A percentile compares a stretch with the other conserved stretches of the same genome.
Evolutionary conservation across 116 monocot genomes (phyloP).

Genomic region (Zostera marina): DNA sequence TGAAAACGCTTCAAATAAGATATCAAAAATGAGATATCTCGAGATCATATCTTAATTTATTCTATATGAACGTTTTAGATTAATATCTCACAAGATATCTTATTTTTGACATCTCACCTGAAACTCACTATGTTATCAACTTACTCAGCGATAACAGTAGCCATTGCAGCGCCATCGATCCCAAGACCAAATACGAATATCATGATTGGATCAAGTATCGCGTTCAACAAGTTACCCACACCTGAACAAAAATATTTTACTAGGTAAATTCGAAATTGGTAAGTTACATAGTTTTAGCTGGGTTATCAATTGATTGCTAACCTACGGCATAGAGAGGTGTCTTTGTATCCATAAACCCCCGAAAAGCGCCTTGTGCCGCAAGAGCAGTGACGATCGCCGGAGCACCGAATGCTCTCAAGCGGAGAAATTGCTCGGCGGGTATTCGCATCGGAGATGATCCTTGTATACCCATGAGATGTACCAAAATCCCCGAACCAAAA

Average conservation of each 20-base stretch:
- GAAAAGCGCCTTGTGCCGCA: constrained; percentile 95
- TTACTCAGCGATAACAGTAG: constrained; percentile 90
- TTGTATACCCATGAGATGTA: constrained; percentile 86
- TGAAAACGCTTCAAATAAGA: background rate
- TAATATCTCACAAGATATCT: too few relatives aligned
- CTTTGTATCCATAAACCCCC: constrained; percentile 92
- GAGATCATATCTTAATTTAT: too few relatives aligned
- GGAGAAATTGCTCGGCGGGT: constrained; percentile 81
- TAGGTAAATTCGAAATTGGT: too few relatives aligned
- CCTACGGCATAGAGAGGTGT: constrained; percentile 90
- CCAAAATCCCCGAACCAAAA: constrained; percentile 46
- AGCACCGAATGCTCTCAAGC: constrained; percentile 71
- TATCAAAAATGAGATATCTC: background rate
- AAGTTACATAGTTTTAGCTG: too few relatives aligned
- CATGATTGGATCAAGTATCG: constrained; percentile 60
- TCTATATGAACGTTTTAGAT: background rate
- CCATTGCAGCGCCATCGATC: constrained; percentile 71
- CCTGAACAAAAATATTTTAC: constrained; percentile 16
- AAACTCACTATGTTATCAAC: background rate
- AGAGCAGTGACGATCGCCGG: constrained; percentile 85
- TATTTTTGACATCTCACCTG: too few relatives aligned
- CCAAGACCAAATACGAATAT: constrained; percentile 66
- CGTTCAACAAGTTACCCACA: constrained; percentile 71
- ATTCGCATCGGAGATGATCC: constrained; percentile 89
- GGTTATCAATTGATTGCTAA: constrained; percentile 19